Evolutionary conservation across 2,329 filamentous ascomycete genomes (phyloP), one percentile per base, ranked within the genome.

Genomic region (Knufia petricola): DNA sequence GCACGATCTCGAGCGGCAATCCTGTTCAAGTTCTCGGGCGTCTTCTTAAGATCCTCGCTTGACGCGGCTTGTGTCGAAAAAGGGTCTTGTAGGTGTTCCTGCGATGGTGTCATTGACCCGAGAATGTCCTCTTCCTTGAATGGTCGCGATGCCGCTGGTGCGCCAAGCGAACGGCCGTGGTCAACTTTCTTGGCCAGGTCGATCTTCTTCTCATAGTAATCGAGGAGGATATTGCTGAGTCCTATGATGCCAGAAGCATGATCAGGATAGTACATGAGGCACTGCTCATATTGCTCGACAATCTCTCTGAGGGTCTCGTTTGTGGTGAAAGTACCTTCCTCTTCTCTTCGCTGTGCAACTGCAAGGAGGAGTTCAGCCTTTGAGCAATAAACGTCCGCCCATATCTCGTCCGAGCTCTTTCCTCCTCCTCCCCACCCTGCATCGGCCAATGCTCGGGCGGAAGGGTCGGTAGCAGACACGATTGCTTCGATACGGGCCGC

Each of bases 1-100:
- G 92, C 92, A 44, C 92, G 78, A 62, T 96, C 92, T 17, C 90
- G 81, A 13, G 89, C 86, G 2, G 89, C 86, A n/a, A 96, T 78
- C 9, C 88, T 80, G 63, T 92, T 88, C 28, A 87, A 73, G 13
- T 84, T 76, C 13, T 83, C 84, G 3, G 88, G 75, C 1, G 81
- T 80, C 46, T 73, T 74, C 34, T 70, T 75, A 41, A 59, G 55
- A 41, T 64, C 46, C 63, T 65, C 50, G 52, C 54, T 52, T 49
- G 51, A 49, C 30, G 31, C 32, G 15, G 49, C 20, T n/a, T 17
- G 17, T 38, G 49, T 19, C 28, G 32, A n/a, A 17, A 32, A 40
- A 12, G 26, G 34, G 13, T 48, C 34, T 19, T 48, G 34, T 3
- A 30, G 21, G 28, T 40, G 46, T n/a, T 44, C 39, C 13, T 24